Percentiles rank a stretch among this genome's conserved stretches.
Conservation (phyloP, 2,329 filamentous ascomycete species). For the Apiospora pterosperma region DNA sequence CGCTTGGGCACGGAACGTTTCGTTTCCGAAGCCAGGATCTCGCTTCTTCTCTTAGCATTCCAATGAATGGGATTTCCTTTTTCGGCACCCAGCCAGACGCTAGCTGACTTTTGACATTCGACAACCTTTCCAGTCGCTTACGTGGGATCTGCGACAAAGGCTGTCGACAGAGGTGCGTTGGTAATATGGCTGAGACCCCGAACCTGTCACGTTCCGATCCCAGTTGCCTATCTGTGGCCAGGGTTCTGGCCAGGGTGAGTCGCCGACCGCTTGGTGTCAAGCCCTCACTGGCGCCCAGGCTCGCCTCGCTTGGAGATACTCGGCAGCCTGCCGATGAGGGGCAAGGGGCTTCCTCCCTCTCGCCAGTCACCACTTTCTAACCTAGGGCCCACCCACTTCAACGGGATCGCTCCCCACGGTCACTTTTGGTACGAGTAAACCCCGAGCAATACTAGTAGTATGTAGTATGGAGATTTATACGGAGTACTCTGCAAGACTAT, state of each 20-base stretch:
- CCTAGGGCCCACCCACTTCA: not conserved
- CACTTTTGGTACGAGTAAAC: not conserved
- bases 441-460: not conserved
- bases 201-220: not conserved
- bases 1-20: constrained; percentile 5
- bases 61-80: not conserved
- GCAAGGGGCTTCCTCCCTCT: not conserved
- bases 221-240: too few species aligned
- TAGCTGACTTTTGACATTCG: not conserved
- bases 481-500: not conserved
- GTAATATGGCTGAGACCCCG: not conserved
- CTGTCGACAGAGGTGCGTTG: not conserved
- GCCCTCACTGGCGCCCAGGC: not conserved
- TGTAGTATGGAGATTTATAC: not conserved
- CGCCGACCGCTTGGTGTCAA: not conserved
- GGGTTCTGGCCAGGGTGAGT: not conserved
- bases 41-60: not conserved
- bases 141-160: not conserved
- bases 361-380: not conserved
- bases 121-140: not conserved
- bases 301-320: not conserved
- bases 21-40: not conserved
- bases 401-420: not conserved
- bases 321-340: constrained; percentile 3
- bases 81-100: not conserved